Evolutionary conservation across 768 basidiomycete genomes (phyloP).

Genomic region (Suillus cothurnatus): DNA sequence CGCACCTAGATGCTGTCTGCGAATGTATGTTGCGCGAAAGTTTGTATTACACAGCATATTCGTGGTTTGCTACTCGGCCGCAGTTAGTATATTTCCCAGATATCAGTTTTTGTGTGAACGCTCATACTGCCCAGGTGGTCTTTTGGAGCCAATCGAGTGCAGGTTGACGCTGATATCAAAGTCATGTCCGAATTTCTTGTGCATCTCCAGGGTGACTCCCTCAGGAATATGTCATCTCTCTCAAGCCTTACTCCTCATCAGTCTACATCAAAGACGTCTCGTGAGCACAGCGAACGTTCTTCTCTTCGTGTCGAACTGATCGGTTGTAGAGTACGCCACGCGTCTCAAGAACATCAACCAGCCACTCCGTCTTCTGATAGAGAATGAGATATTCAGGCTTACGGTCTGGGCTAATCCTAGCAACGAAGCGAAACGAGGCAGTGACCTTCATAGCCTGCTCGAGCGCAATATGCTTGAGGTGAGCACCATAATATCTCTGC

Average conservation of each 20-base stretch:
- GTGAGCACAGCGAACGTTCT: slow-evolving; percentile 34
- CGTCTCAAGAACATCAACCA: slow-evolving; percentile 69
- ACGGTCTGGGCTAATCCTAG: slow-evolving; percentile 90
- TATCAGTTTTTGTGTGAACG: slow-evolving; percentile 6
- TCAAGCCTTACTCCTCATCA: slow-evolving; percentile 66
- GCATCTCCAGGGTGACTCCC: slow-evolving; percentile 72
- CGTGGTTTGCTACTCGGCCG: slow-evolving; percentile 93
- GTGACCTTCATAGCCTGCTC: slow-evolving; percentile 55
- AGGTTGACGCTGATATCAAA: slow-evolving; percentile 87
- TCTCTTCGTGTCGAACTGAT: slow-evolving; percentile 13
- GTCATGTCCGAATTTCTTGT: slow-evolving; percentile 82
- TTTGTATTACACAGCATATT: slow-evolving; percentile 79
- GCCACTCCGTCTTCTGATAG: slow-evolving; percentile 81
- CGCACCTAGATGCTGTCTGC: slow-evolving; percentile 78
- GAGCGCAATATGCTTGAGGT: slow-evolving; percentile 70
- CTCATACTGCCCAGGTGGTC: slow-evolving; percentile 71
- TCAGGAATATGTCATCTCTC: slow-evolving; percentile 57
- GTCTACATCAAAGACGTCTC: slow-evolving; percentile 39
- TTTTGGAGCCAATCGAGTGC: slow-evolving; percentile 91
- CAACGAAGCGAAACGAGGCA: slow-evolving; percentile 71
- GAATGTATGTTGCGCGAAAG: slow-evolving; percentile 75
- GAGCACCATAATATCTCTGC: slow-evolving; percentile 16
- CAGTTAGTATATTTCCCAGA: slow-evolving; percentile 59
- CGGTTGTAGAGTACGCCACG: slow-evolving; percentile 50
- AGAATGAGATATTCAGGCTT: slow-evolving; percentile 87